These are phyloP conservation scores for Tricholoma matsutake DNA, from an alignment of 768 basidiomycete genomes.

Conservation along the genomic window DNA sequence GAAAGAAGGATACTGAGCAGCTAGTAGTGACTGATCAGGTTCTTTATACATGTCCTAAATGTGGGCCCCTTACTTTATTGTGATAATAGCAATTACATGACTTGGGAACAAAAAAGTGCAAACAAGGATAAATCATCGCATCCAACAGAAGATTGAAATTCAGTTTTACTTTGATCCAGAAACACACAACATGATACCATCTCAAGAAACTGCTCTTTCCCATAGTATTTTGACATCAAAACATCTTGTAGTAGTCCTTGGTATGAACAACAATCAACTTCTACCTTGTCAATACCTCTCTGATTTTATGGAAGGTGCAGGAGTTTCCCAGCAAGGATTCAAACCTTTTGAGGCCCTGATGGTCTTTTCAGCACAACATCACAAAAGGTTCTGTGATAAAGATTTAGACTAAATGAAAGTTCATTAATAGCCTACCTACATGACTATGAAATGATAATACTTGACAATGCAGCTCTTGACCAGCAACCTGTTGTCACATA, in stretches of 20 bases:
- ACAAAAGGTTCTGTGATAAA: no score
- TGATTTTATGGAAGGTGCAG: no score
- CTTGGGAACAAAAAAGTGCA: not conserved
- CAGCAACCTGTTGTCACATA: not conserved
- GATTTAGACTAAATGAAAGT: not conserved
- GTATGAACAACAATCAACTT: not conserved
- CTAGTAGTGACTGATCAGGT: not conserved
- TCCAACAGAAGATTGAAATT: not conserved
- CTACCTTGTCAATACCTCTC: not conserved
- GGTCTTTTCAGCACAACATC: no score
- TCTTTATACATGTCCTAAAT: not conserved
- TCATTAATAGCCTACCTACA: no score
- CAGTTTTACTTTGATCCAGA: not conserved
- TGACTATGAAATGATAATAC: not conserved
- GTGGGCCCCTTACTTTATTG: not conserved
- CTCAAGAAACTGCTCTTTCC: not conserved
- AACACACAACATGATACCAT: not conserved
- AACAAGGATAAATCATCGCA: not conserved
- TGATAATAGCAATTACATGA: not conserved
- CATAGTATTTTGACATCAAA: not conserved
- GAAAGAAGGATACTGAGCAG: not conserved
- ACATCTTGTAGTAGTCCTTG: not conserved
- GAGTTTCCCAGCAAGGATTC: no score
- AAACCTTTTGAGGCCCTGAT: no score
- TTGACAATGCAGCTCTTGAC: not conserved